Base-by-base conservation (phyloP, 805 yeast genomes). In the Sungouiozyma ichnusensis region DNA sequence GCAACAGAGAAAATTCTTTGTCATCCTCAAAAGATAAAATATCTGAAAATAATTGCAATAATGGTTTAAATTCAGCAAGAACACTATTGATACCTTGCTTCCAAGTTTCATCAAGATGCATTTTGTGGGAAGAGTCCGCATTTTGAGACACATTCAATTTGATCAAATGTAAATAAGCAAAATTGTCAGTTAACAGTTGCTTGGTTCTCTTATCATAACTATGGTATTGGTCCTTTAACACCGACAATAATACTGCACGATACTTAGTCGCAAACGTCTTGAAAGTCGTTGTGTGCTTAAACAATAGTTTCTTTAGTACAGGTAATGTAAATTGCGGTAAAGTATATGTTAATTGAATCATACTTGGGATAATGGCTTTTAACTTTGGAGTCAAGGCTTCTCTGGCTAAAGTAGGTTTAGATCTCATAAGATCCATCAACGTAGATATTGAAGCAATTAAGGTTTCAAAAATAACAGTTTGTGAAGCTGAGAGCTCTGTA, bases 351-450 rank as follows among this genome's bases (percentile, higher is more conserved):
- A 63, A 48, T 2, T 70, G 76, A 42, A 85, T 53, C 39, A 79
- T 67, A 4, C 72, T 58, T 15, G 73, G 61, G 44, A 85, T 74
- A 35, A 82, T 74, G 2, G 69, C 67, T 8, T 84, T 76, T 44
- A 90, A 65, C 51, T 79, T 79, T 6, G 96, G 94, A 2, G 94
- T 84, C 43, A 86, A 70, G 7, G 82, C 66, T 55, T 87, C 95
- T 57, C 97, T 74, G 2, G 90, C 80, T 35, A 90, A 69, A 1
- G 87, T 79, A 1, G 94, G 85, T 55, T 87, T 87, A 2, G 86
- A 90, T 55, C 83, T 75, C 44, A 81, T 77, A 37, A 71, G 65
- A 24, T 57, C 55, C 42, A 64, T 59, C 15, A 68, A 35, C 11
- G 52, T 48, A 17, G 57, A 49, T 46, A 60, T 31, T 2, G 69